phyloP scores from a whole-genome alignment of 768 basidiomycete genomes.

The Wakefieldia striispora region DNA sequence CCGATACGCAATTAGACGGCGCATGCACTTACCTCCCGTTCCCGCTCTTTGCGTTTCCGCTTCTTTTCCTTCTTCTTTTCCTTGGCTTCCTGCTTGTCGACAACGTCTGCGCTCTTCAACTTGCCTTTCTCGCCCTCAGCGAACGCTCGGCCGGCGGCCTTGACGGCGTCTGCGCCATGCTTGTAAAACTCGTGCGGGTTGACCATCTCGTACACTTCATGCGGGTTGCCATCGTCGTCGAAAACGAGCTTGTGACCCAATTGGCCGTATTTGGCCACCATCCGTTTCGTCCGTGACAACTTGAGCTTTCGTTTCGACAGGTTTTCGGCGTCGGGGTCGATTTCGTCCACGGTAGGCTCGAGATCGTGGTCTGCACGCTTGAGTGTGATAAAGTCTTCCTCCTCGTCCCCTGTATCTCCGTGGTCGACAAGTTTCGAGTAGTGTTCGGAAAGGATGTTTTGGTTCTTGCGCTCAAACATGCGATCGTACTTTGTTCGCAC shows the following conservation, averaged over 20 bases:
- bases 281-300: slow-evolving; percentile 70
- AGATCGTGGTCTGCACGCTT: slow-evolving; percentile 90
- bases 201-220: slow-evolving; percentile 81
- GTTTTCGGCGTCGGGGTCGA: slow-evolving; percentile 41
- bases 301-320: slow-evolving; percentile 89
- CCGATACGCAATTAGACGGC: background rate
- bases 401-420: slow-evolving; percentile 46
- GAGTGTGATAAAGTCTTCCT: slow-evolving; percentile 87
- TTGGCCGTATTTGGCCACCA: slow-evolving; percentile 58
- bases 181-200: slow-evolving; percentile 71
- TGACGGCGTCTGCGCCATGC: slow-evolving; percentile 62
- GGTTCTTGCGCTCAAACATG: slow-evolving; percentile 97
- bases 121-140: slow-evolving; percentile 70
- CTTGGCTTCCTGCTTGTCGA: slow-evolving; percentile 79
- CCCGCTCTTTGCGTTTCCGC: slow-evolving; percentile 82
- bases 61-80: slow-evolving; percentile 93
- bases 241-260: slow-evolving; percentile 77
- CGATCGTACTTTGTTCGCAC: slow-evolving; percentile 94
- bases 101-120: slow-evolving; percentile 66
- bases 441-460: slow-evolving; percentile 86
- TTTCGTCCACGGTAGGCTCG: slow-evolving; percentile 39
- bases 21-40: slow-evolving; percentile 37
- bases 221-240: slow-evolving; percentile 81
- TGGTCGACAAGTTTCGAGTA: slow-evolving; percentile 87
- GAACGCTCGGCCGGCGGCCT: slow-evolving; percentile 66